Conservation (phyloP, 129 eudicot species). For the Chrysanthemum makinoi region DNA sequence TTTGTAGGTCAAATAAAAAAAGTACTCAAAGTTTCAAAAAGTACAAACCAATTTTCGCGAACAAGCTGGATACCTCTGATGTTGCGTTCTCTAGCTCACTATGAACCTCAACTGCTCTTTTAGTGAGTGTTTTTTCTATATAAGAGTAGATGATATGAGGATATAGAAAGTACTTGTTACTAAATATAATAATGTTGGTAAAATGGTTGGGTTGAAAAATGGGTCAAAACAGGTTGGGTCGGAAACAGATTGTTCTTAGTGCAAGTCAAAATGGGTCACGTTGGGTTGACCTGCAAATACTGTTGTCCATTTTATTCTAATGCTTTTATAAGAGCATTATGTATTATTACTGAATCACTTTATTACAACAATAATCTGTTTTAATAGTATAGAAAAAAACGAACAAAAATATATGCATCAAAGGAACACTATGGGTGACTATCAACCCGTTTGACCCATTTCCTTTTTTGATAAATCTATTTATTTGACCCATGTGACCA, state of each 20-base stretch:
- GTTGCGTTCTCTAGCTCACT: slow-evolving; percentile 57
- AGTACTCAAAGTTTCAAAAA: neutral
- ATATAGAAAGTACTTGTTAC: neutral
- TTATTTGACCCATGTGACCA: no score
- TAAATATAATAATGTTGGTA: neutral
- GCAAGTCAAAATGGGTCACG: neutral
- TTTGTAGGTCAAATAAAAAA: neutral
- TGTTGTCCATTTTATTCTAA: neutral
- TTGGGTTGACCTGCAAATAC: neutral
- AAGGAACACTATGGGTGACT: neutral
- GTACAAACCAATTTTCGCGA: slow-evolving; percentile 53
- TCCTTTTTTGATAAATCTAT: neutral
- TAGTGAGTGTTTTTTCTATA: slow-evolving; percentile 59
- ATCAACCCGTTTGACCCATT: neutral
- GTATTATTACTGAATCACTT: neutral
- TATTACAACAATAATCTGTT: neutral
- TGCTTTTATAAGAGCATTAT: neutral
- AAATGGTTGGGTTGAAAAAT: neutral
- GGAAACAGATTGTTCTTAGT: neutral
- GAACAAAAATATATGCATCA: neutral
- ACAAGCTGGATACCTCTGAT: slow-evolving; percentile 64
- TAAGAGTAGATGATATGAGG: slow-evolving; percentile 7
- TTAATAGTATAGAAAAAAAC: neutral
- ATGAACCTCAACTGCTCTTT: slow-evolving; percentile 51
- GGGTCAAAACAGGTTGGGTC: neutral